Evolutionary conservation across 2,329 filamentous ascomycete species (phyloP), one percentile per base, ranked within the genome.

Genomic region (Sclerotinia trifoliorum): DNA sequence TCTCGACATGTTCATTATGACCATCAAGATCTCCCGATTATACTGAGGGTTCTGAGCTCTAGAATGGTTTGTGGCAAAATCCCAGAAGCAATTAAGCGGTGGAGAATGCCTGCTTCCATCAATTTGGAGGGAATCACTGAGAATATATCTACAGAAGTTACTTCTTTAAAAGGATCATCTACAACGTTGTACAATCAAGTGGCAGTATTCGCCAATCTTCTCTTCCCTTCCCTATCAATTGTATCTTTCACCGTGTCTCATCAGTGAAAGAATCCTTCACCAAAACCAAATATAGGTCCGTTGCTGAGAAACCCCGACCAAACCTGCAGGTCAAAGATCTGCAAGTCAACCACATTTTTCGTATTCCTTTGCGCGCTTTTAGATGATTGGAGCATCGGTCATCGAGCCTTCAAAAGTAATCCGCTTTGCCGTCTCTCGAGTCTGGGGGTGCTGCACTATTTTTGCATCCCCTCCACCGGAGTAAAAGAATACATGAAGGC

Each of bases 301-400:
- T 63, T 32, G 44, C 24, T 62, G 44, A n/a, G 35, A 42, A 42
- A 44, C 24, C 64, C 64, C 56, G 54, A n/a, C 29, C 44, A 29
- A 63, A 63, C 35, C 39, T 67, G 65, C 65, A 67, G 61, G 52
- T 35, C 19, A 24, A 42, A 39, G 39, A 54, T 24, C 46, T 62
- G 65, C 49, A 63, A 35, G 39, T 54, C 17, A 21, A 51, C 21
- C 49, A 26, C 46, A 48, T 55, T 15, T 52, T 54, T 67, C 52
- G 46, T 67, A 52, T 61, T 51, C 17, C 44, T 15, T 54, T 39
- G 24, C 65, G 19, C 54, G 48, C 24, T 32, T 39, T 21, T 42
- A 29, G 19, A 60, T 48, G 17, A 67, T 61, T 60, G 65, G 49
- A 44, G 48, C 35, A 63, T 48, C 26, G 24, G n/a, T 17, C 32